Conservation (phyloP, 768 basidiomycete species). For the Gymnopilus dilepis region DNA sequence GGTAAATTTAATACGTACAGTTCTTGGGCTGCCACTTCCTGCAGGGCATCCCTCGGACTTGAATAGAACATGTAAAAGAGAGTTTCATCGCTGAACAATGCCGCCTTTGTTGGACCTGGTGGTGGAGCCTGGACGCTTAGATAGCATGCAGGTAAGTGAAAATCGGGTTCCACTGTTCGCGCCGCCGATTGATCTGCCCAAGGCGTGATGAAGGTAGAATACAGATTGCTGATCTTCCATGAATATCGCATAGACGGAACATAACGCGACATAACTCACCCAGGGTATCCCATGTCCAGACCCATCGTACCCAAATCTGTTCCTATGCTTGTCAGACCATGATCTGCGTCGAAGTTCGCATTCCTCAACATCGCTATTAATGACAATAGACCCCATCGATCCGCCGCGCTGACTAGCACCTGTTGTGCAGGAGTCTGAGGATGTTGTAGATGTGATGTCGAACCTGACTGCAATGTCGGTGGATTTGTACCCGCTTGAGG, state of each 20-base stretch:
- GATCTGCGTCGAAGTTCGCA: conserved; percentile 75
- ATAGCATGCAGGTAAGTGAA: conserved; percentile 89
- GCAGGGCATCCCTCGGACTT: conserved; percentile 87
- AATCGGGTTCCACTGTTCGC: conserved; percentile 89
- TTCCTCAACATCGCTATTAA: conserved; percentile 88
- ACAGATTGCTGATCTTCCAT: conserved; percentile 65
- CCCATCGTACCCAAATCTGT: conserved; percentile 93
- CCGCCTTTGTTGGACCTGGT: conserved; percentile 79
- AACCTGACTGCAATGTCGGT: conserved; percentile 34
- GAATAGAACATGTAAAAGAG: conserved; percentile 99
- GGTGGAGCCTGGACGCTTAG: conserved; percentile 85
- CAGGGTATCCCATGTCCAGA: conserved; percentile 82
- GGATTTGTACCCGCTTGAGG: conserved; percentile 42
- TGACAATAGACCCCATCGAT: conserved; percentile 92
- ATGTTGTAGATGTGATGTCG: conserved; percentile 49
- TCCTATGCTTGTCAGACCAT: conserved; percentile 82
- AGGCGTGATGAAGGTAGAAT: conserved; percentile 93
- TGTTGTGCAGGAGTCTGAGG: conserved; percentile 94
- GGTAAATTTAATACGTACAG: conserved; percentile 62
- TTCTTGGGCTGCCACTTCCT: conserved; percentile 95
- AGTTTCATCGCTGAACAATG: conserved; percentile 93
- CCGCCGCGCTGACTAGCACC: conserved; percentile 89
- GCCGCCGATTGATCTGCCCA: conserved; percentile 93
- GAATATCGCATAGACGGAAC: conserved; percentile 21
- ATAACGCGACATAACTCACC: conserved; percentile 55